Conservation (phyloP, 2,329 filamentous ascomycete genomes). For the Calonectria naviculata region DNA sequence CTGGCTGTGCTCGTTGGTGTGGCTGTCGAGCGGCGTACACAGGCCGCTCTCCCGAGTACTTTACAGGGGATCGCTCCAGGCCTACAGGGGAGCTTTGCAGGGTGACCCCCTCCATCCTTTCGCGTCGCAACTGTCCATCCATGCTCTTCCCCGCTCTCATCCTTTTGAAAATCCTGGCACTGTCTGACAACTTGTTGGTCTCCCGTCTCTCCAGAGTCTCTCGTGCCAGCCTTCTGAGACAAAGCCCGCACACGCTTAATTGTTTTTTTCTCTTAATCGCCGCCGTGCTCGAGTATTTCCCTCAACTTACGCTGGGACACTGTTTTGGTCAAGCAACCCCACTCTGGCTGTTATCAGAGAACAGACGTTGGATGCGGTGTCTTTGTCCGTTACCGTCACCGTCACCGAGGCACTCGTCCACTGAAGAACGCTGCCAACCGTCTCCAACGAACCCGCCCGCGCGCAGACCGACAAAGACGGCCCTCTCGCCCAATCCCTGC, state of each 20-base stretch:
- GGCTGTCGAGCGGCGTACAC: neutral
- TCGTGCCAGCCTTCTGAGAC: neutral
- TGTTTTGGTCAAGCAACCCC: neutral
- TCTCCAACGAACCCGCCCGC: neutral
- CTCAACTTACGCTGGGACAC: neutral
- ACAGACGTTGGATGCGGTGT: slow-evolving; percentile 1
- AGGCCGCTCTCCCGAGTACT: neutral
- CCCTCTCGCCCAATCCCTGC: slow-evolving; percentile 17
- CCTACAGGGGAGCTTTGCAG: neutral
- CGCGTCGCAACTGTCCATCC: neutral
- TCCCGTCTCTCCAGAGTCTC: neutral
- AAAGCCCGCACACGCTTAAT: slow-evolving; percentile 16
- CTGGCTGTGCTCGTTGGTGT: neutral
- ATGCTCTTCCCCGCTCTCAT: slow-evolving; percentile 3
- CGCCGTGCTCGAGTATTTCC: slow-evolving; percentile 2
- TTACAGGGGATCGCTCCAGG: neutral
- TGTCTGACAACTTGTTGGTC: slow-evolving; percentile 7
- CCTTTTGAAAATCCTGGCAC: slow-evolving; percentile 2
- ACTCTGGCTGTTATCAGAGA: neutral
- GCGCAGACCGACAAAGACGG: slow-evolving; percentile 19
- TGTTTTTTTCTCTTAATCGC: neutral
- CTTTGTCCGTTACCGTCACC: slow-evolving; percentile 11
- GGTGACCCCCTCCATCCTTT: neutral
- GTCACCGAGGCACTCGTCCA: slow-evolving; percentile 7
- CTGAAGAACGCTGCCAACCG: neutral